Evolutionary conservation across 73 alveolate genomes (phyloP).

Genomic region (Vitrella brassicaformis): DNA sequence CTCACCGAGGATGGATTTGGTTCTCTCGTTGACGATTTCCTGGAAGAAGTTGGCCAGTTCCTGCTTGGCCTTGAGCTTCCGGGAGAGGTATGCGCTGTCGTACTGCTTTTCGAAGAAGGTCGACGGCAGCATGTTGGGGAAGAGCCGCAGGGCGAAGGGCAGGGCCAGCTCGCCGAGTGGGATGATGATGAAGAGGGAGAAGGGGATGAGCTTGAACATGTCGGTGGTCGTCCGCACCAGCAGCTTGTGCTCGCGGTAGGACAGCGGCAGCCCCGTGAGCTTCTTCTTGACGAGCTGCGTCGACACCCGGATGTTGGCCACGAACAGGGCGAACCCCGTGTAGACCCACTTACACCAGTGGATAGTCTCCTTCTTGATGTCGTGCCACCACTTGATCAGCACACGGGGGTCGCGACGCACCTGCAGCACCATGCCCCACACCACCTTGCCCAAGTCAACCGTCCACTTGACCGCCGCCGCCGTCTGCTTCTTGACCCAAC

Average conservation of each 20-base stretch:
- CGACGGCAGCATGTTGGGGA: constrained; percentile 54
- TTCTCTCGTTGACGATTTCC: not conserved
- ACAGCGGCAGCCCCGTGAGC: not conserved
- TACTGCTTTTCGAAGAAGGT: not conserved
- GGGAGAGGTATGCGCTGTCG: not conserved
- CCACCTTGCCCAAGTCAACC: not conserved
- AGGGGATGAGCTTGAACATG: constrained; percentile 49
- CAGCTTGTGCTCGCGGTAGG: not conserved
- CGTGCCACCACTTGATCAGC: not conserved
- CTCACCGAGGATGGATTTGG: too few relatives aligned
- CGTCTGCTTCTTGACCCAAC: too few relatives aligned
- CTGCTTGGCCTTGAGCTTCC: not conserved
- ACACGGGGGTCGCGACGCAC: not conserved
- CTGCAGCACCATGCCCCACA: not conserved
- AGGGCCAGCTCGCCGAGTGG: constrained; percentile 51
- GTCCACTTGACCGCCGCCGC: not conserved
- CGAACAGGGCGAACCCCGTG: not conserved
- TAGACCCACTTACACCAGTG: not conserved
- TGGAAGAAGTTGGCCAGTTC: not conserved
- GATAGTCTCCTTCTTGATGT: not conserved
- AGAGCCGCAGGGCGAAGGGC: constrained; percentile 52
- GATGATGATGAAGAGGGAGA: constrained; percentile 47
- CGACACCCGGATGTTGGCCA: not conserved
- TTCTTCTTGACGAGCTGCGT: not conserved
- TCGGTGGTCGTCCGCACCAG: constrained; percentile 11